Evolutionary conservation across 1,139 yeast species (phyloP).

Genomic region (Lodderomyces pseudojiufengensis): DNA sequence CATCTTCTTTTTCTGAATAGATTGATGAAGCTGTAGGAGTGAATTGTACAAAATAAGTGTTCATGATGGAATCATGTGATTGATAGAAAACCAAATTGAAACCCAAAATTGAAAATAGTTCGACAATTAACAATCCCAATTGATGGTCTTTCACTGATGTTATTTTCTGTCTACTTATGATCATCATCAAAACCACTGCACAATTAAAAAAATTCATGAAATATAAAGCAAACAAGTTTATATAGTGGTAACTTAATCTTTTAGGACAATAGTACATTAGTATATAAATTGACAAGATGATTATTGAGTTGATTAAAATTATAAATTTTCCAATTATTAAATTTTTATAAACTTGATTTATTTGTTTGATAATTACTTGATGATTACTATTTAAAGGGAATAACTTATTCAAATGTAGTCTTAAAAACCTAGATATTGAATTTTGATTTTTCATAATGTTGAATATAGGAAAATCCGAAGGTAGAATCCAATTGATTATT

Average conservation of each 20-base stretch:
- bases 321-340: slow-evolving; percentile 7
- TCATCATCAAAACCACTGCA: slow-evolving; percentile 5
- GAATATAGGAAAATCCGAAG: slow-evolving; percentile 1
- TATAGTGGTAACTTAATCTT: slow-evolving; percentile 9
- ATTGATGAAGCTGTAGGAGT: slow-evolving; percentile 10
- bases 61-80: slow-evolving; percentile 9
- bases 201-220: slow-evolving; percentile 3
- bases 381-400: slow-evolving; percentile 4
- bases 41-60: background rate
- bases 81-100: slow-evolving; percentile 7
- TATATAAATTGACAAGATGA: slow-evolving; percentile 4
- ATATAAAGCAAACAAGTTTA: slow-evolving; percentile 7
- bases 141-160: slow-evolving; percentile 1
- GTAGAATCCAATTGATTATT: slow-evolving; percentile 1
- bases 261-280: slow-evolving; percentile 8
- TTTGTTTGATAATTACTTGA: background rate
- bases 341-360: slow-evolving; percentile 3
- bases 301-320: slow-evolving; percentile 7
- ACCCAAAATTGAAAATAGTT: slow-evolving; percentile 7
- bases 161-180: slow-evolving; percentile 3
- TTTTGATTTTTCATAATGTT: background rate
- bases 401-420: slow-evolving; percentile 5
- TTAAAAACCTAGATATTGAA: slow-evolving; percentile 3
- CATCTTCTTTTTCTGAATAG: slow-evolving; percentile 8
- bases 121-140: slow-evolving; percentile 8